Conservation (phyloP, 2,329 filamentous ascomycete genomes). For the Torrubiellomyces zombiae region DNA sequence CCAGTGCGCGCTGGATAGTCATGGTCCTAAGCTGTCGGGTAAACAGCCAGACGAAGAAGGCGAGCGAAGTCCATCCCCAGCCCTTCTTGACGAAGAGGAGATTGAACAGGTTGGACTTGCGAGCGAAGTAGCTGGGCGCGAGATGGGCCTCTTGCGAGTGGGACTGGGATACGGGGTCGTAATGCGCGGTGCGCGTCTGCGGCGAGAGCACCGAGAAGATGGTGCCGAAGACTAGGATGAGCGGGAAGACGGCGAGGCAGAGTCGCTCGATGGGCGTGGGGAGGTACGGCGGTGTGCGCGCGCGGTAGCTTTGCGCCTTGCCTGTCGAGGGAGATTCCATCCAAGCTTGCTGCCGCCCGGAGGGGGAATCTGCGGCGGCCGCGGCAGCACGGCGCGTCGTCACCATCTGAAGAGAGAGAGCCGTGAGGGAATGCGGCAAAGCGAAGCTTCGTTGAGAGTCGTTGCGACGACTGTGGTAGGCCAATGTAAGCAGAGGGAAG, state of each 20-base stretch:
- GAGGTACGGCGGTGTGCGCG: conserved; percentile 40
- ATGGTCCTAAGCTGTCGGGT: conserved; percentile 33
- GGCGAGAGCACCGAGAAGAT: conserved; percentile 68
- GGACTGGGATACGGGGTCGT: conserved; percentile 45
- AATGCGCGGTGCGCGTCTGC: conserved; percentile 43
- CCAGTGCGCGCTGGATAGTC: conserved; percentile 43
- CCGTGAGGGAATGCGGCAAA: too few species aligned
- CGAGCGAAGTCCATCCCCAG: conserved; percentile 76
- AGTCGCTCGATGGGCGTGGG: conserved; percentile 52
- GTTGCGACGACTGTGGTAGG: too few species aligned
- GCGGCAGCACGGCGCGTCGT: conserved; percentile 4
- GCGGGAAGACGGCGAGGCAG: conserved; percentile 56
- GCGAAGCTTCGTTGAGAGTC: too few species aligned
- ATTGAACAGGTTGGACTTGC: conserved; percentile 88
- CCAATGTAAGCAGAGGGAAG: too few species aligned
- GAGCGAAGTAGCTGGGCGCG: conserved; percentile 77
- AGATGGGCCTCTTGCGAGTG: conserved; percentile 36
- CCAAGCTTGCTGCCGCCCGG: too few species aligned
- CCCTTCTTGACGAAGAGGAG: conserved; percentile 85
- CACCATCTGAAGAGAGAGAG: conserved; percentile 3
- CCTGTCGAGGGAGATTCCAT: too few species aligned
- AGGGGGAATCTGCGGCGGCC: not conserved
- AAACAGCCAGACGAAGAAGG: conserved; percentile 53
- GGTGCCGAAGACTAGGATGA: conserved; percentile 63
- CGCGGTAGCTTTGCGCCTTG: not conserved